Evolutionary conservation across 352 stramenopile genomes (phyloP).

Genomic region (Pythium grandisporangium): DNA sequence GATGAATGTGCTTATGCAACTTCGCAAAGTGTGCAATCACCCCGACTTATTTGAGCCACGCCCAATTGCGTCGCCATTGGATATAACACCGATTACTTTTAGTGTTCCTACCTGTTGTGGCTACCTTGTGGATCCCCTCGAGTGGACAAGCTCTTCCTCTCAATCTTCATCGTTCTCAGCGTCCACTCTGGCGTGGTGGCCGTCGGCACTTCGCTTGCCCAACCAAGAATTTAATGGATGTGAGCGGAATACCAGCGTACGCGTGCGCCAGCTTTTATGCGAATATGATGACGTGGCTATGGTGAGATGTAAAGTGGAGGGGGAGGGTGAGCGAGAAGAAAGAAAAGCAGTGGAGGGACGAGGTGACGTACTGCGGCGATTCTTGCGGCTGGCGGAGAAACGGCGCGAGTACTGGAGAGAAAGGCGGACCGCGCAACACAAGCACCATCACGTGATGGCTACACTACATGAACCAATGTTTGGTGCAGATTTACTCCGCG

Average conservation of each 20-base stretch:
- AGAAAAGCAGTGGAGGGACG: no score
- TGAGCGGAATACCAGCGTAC: constrained; percentile 1
- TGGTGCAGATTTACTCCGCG: constrained; percentile 30
- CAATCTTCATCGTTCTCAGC: no score
- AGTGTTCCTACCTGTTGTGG: constrained; percentile 23
- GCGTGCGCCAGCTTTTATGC: not conserved
- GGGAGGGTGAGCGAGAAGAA: no score
- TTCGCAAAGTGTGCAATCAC: constrained; percentile 97
- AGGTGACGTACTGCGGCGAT: not conserved
- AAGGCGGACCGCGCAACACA: no score
- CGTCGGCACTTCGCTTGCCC: constrained; percentile 17
- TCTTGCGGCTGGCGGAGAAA: not conserved
- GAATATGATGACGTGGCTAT: constrained; percentile 16
- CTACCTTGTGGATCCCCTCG: constrained; percentile 33
- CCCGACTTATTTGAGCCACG: constrained; percentile 97
- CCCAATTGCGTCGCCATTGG: constrained; percentile 95
- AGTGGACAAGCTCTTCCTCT: no score
- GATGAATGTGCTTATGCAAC: constrained; percentile 99
- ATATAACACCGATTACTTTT: constrained; percentile 35
- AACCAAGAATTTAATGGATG: constrained; percentile 24
- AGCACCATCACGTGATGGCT: not conserved
- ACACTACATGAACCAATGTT: constrained; percentile 27
- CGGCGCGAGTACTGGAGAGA: not conserved
- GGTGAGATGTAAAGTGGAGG: no score
- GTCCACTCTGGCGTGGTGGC: constrained; percentile 44